phyloP scores from a whole-genome alignment of 495 filamentous ascomycete genomes.

The Massariosphaeria phaeospora region DNA sequence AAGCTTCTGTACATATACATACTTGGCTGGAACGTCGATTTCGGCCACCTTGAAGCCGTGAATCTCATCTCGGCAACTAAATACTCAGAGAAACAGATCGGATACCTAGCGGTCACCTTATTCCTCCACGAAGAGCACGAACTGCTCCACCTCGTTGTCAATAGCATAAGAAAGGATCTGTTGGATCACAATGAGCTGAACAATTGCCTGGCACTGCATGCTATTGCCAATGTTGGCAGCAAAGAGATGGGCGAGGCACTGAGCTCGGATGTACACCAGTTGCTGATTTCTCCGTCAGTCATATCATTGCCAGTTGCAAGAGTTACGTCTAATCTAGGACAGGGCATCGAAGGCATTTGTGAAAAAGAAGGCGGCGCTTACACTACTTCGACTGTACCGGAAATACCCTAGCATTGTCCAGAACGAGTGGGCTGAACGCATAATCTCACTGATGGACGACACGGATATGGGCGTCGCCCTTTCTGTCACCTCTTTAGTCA shows the following conservation, averaged over 20 bases:
- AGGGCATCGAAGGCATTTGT: constrained; percentile 97
- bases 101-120: constrained; percentile 93
- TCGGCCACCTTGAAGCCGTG: constrained; percentile 96
- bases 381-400: constrained; percentile 89
- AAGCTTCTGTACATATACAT: constrained; percentile 98
- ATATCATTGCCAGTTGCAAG: not conserved
- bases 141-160: constrained; percentile 90
- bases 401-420: constrained; percentile 91
- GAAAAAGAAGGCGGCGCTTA: constrained; percentile 98
- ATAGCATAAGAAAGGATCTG: constrained; percentile 96
- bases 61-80: constrained; percentile 94
- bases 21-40: constrained; percentile 98
- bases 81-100: constrained; percentile 99
- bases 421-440: constrained; percentile 93
- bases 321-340: not conserved
- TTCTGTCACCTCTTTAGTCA: constrained; percentile 93
- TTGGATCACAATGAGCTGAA: constrained; percentile 93
- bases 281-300: constrained; percentile 91
- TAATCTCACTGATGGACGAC: constrained; percentile 98
- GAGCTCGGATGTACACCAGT: constrained; percentile 84
- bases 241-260: constrained; percentile 96
- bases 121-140: constrained; percentile 98
- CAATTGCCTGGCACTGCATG: constrained; percentile 96
- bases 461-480: constrained; percentile 89
- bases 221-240: constrained; percentile 95